Base-by-base conservation (phyloP, 768 basidiomycete species). In the Termitomyces heimii region DNA sequence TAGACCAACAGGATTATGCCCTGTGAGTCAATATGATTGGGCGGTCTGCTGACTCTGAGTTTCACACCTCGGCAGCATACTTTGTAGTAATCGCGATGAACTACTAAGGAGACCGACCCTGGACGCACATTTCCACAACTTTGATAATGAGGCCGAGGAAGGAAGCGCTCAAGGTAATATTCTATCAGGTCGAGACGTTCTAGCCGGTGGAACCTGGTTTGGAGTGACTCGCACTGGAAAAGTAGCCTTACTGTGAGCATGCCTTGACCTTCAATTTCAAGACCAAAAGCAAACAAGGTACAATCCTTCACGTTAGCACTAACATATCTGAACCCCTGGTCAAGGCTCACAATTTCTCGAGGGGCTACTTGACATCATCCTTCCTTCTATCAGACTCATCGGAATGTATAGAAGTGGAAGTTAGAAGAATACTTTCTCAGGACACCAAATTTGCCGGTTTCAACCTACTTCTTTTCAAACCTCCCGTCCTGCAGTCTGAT, bases 121-220 rank as follows among this genome's bases (percentile, higher is more conserved):
- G 58, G 71, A 78, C 46, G 89, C 88, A 13, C 74, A 77, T 61
- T 90, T 85, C 67, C 91, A 90, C 67, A 75, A 81, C 9, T 91
- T 91, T 65, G 80, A 73, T 29, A 58, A 66, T 65, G 78, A 72
- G 29, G 58, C 68, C 40, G 65, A 71, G 54, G 60, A 64, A 47
- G 58, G 62, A 58, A 60, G 63, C 59, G 56, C 59, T 59, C 45
- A 63, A 61, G 75, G 70, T 24, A 66, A 65, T 49, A 69, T 93
- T 58, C 76, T 94, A 54, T 92, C 89, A 2, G 92, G 92, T 48
- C 80, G 85, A 62, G 92, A 94, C 71, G 66, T 76, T 22, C 73
- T 73, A 48, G 90, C 84, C 3, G 89, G 89, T 40, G 92, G 92
- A 44, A 88, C 90, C 35, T 94, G 92, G 92, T 79, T 91, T 64